These are phyloP conservation scores for Pezicula neosporulosa DNA, from an alignment of 2,329 filamentous ascomycete species.

Conservation along the genomic window DNA sequence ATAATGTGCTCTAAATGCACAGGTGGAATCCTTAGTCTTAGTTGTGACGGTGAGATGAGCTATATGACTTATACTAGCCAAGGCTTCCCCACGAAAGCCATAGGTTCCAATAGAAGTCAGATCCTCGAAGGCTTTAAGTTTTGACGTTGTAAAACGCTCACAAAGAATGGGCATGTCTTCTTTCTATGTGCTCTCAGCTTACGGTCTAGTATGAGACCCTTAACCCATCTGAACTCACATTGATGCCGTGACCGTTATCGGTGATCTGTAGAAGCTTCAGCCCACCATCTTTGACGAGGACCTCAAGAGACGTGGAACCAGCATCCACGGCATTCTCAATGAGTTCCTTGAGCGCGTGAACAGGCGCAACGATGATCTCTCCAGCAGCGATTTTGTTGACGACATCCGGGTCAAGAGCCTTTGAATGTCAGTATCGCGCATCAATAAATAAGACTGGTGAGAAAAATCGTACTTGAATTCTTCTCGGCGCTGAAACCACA, in stretches of 20 bases:
- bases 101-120: slow-evolving; percentile 88
- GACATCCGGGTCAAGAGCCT: slow-evolving; percentile 87
- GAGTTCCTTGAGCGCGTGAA: slow-evolving; percentile 92
- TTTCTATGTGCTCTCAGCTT: slow-evolving; percentile 50
- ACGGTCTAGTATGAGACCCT: not conserved
- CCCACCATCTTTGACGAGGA: slow-evolving; percentile 91
- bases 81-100: slow-evolving; percentile 93
- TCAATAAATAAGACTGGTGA: not conserved
- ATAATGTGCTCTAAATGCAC: slow-evolving; percentile 89
- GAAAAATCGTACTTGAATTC: slow-evolving; percentile 37
- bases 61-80: slow-evolving; percentile 98
- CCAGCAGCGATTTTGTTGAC: slow-evolving; percentile 98
- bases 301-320: slow-evolving; percentile 86
- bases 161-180: slow-evolving; percentile 90
- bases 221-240: slow-evolving; percentile 50
- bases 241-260: slow-evolving; percentile 94
- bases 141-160: slow-evolving; percentile 95
- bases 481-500: slow-evolving; percentile 39
- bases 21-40: slow-evolving; percentile 80
- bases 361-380: slow-evolving; percentile 96
- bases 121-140: slow-evolving; percentile 91
- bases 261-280: slow-evolving; percentile 95
- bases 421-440: slow-evolving; percentile 26
- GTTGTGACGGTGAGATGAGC: slow-evolving; percentile 94
- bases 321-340: slow-evolving; percentile 98